Base-by-base conservation (phyloP, 2,329 filamentous ascomycete genomes). In the Aspergillus candidus region DNA sequence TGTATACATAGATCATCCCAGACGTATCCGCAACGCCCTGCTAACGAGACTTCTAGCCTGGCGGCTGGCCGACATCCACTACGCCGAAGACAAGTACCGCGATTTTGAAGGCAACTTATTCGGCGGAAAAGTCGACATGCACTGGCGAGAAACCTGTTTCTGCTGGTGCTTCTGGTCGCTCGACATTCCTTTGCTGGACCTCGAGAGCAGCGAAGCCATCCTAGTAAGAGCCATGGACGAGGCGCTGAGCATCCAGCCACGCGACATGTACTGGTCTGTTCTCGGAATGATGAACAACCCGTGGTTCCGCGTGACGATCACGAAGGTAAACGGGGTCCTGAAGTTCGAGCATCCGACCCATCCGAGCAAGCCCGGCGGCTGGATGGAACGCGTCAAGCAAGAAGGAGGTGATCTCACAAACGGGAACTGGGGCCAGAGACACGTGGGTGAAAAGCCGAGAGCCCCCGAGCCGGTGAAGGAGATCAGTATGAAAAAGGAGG, bases 201-300 rank as follows among this genome's bases (percentile, higher is more conserved):
- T 95, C 12, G 70, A 72, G 33, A 68, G 68, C 3, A 78, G 86
- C 1, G 77, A 81, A 35, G 88, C 89, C 56, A 80, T 96, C 32
- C 76, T 94, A 58, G 82, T 94, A 4, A 77, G 90, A 35, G 84
- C 84, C 4, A 94, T 95, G 88, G 90, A 96, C 55, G 90, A 95
- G 52, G 79, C 83, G 43, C 84, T 95, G 79, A 87, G 86, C 65
- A 72, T 87, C 0, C 88, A 94, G 62, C 90, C 90, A 4, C 77
- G 87, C 49, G 90, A 96, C 58, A 93, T 95, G 87, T 95, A 95
- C 69, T 96, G 90, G 90, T 89, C 82, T 48, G 88, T 94, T 2
- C 71, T 95, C 32, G 89, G 90, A 0, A 96, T 96, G 90, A 95
- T 96, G 90, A 95, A 95, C 68, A 95, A 95, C 56, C 86, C 88